A percentile compares a stretch with the other conserved stretches of the same genome.
Evolutionary conservation across 805 yeast genomes (phyloP).

Genomic region (Wickerhamiella nectarea): DNA sequence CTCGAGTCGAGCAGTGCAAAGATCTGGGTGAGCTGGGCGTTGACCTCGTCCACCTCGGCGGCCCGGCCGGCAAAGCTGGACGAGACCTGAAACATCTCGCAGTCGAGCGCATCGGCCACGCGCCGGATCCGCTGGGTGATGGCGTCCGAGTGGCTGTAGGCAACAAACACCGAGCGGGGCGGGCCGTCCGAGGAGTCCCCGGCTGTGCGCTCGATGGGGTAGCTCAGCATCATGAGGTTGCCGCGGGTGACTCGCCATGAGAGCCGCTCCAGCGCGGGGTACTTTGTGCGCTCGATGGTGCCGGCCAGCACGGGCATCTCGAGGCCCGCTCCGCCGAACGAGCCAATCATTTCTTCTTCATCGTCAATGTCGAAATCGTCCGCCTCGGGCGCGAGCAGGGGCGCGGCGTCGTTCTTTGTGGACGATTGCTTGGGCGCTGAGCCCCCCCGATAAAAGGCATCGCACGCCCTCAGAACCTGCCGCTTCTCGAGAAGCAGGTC

Average conservation of each 20-base stretch:
- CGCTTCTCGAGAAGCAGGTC: slow-evolving; percentile 58
- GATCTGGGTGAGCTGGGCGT: slow-evolving; percentile 38
- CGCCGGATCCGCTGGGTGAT: slow-evolving; percentile 58
- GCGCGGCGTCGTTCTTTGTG: slow-evolving; percentile 18
- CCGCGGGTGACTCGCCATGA: slow-evolving; percentile 92
- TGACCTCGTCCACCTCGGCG: slow-evolving; percentile 28
- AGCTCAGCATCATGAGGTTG: slow-evolving; percentile 64
- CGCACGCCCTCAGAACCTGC: slow-evolving; percentile 39
- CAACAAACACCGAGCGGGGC: slow-evolving; percentile 52
- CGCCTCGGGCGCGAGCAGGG: slow-evolving; percentile 26
- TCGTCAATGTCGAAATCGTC: slow-evolving; percentile 15
- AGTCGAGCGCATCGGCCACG: slow-evolving; percentile 81
- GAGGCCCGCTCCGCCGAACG: slow-evolving; percentile 11
- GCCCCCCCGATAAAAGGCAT: slow-evolving; percentile 27
- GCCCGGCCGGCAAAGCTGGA: slow-evolving; percentile 31
- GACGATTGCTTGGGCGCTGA: not conserved
- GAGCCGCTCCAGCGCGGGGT: slow-evolving; percentile 61
- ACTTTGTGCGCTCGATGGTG: slow-evolving; percentile 58
- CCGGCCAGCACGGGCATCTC: slow-evolving; percentile 55
- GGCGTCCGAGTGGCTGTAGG: slow-evolving; percentile 79
- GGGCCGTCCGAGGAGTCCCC: slow-evolving; percentile 31
- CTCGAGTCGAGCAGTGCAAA: slow-evolving; percentile 50
- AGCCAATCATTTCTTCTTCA: not conserved
- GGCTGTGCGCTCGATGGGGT: slow-evolving; percentile 46
- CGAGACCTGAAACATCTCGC: slow-evolving; percentile 54